These are phyloP conservation scores for Blastobotrys elegans DNA, from an alignment of 1,139 yeast genomes.

Conservation along the genomic window DNA sequence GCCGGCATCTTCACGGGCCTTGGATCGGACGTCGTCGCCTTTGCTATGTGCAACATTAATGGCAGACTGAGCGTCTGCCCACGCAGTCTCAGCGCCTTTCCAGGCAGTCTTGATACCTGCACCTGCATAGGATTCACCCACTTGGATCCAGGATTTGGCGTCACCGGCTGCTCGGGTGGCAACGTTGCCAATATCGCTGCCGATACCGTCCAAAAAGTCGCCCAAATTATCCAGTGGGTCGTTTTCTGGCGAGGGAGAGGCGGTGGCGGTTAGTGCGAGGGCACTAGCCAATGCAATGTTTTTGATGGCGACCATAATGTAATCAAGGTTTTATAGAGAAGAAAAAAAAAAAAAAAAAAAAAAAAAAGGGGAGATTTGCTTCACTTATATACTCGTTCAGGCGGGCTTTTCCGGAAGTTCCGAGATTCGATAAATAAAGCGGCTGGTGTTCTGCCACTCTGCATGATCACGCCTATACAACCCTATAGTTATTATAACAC, in stretches of 20 bases:
- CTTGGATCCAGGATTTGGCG: constrained; percentile 7
- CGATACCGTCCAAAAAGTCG: constrained; percentile 4
- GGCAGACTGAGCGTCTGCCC: constrained; percentile 9
- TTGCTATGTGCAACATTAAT: constrained; percentile 8
- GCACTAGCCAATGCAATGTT: neutral
- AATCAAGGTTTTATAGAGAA: neutral
- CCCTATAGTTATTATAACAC: no score
- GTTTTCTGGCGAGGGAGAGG: neutral
- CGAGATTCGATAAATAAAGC: no score
- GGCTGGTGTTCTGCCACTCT: no score
- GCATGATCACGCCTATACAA: no score
- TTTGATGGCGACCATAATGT: constrained; percentile 2
- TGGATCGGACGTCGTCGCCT: constrained; percentile 6
- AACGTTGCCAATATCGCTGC: constrained; percentile 5
- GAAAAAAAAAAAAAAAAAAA: neutral
- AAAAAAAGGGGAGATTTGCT: no score
- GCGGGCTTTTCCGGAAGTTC: no score
- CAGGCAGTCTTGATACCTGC: constrained; percentile 11
- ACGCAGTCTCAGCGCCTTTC: constrained; percentile 8
- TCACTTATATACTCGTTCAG: no score
- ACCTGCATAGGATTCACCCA: constrained; percentile 14
- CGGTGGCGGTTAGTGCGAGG: neutral
- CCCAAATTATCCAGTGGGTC: neutral
- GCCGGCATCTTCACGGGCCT: constrained; percentile 7
- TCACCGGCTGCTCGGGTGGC: constrained; percentile 8